phyloP scores from a whole-genome alignment of 1,284 basidiomycete species.

The Thelephora terrestris region DNA sequence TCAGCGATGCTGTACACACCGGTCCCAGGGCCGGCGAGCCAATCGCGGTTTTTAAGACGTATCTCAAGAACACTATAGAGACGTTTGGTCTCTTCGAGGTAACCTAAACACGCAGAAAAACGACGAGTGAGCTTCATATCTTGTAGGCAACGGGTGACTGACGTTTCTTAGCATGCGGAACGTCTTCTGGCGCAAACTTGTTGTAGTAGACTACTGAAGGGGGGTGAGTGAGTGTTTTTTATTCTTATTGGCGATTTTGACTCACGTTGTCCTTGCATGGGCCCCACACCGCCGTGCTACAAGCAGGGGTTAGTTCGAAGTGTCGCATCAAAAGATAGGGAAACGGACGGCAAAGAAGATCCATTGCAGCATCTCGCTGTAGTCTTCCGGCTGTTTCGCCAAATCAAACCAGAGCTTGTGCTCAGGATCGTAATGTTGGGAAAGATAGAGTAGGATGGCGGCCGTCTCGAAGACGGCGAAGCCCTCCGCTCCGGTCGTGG shows the following conservation, averaged over 20 bases:
- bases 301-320: neutral
- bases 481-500: constrained; percentile 10
- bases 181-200: constrained; percentile 45
- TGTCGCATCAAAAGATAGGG: neutral
- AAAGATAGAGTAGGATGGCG: constrained; percentile 44
- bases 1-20: constrained; percentile 64
- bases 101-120: constrained; percentile 32
- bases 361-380: constrained; percentile 66
- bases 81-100: constrained; percentile 67
- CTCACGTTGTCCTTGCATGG: constrained; percentile 63
- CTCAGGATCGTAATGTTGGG: constrained; percentile 38
- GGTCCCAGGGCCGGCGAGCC: constrained; percentile 56
- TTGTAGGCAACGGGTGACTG: constrained; percentile 9
- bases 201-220: constrained; percentile 45
- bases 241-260: neutral
- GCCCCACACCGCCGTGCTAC: constrained; percentile 61
- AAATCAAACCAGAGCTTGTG: constrained; percentile 38
- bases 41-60: constrained; percentile 53
- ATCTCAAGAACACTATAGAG: constrained; percentile 70
- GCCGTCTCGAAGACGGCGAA: constrained; percentile 47
- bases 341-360: constrained; percentile 59
- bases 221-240: neutral
- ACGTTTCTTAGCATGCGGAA: constrained; percentile 58
- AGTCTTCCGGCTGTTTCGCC: constrained; percentile 25
- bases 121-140: neutral